phyloP scores from a whole-genome alignment of 257 asterid species.

The Paraleonurus japonicus region DNA sequence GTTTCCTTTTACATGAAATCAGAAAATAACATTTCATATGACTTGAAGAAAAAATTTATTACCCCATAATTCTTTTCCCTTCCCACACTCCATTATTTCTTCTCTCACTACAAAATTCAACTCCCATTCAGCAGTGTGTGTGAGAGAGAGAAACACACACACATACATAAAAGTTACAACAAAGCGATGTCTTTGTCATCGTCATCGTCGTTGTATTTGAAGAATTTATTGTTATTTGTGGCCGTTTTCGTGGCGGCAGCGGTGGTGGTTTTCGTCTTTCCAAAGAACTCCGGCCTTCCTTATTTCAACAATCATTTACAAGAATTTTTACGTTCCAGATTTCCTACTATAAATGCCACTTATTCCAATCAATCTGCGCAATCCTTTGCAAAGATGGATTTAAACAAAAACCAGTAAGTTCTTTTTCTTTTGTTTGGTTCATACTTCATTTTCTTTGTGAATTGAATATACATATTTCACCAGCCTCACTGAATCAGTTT shows the following conservation, averaged over 20 bases:
- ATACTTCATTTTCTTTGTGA: background rate
- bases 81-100: slow-evolving; percentile 37
- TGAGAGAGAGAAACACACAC: background rate
- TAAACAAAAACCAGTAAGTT: slow-evolving; percentile 19
- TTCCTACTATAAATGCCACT: background rate
- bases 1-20: slow-evolving; percentile 32
- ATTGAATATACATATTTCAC: no score
- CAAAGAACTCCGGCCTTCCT: slow-evolving; percentile 1
- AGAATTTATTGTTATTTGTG: slow-evolving; percentile 26
- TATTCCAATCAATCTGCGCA: background rate
- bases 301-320: slow-evolving; percentile 12
- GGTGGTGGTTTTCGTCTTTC: slow-evolving; percentile 18
- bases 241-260: slow-evolving; percentile 24
- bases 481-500: no score
- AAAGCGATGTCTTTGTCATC: slow-evolving; percentile 2
- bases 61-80: slow-evolving; percentile 36
- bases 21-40: slow-evolving; percentile 10
- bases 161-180: background rate
- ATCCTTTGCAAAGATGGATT: background rate
- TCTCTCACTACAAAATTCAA: background rate
- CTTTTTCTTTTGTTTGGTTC: background rate
- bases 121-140: background rate
- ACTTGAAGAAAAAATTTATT: background rate
- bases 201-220: background rate
- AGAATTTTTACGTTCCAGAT: slow-evolving; percentile 18